Evolutionary conservation across 257 asterid species (phyloP).

Genomic region (Mitragyna speciosa): DNA sequence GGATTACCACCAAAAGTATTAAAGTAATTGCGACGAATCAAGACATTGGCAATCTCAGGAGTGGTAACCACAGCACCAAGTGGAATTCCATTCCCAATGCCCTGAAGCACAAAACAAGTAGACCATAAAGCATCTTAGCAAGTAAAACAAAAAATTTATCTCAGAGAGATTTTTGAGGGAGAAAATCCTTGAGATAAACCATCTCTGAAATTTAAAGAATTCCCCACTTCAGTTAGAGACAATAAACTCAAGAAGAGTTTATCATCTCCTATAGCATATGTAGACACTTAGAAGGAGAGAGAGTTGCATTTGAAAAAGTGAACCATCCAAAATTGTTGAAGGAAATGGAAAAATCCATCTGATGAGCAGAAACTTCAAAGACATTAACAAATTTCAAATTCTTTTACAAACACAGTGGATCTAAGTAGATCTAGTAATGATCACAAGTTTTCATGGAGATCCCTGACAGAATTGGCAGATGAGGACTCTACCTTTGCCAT

Average conservation of each 20-base stretch:
- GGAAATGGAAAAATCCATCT: neutral
- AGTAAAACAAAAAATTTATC: neutral
- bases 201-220: neutral
- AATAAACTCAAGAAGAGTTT: neutral
- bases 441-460: neutral
- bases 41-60: conserved; percentile 72
- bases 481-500: conserved; percentile 74
- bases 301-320: neutral
- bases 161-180: neutral
- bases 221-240: neutral
- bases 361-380: neutral
- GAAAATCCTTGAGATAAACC: neutral
- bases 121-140: conserved; percentile 2
- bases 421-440: neutral
- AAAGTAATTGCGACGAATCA: conserved; percentile 62
- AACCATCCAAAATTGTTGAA: neutral
- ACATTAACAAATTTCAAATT: neutral
- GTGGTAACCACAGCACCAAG: conserved; percentile 94
- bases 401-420: neutral
- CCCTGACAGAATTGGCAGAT: neutral
- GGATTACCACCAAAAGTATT: conserved; percentile 98
- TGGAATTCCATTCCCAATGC: conserved; percentile 94
- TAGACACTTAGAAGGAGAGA: neutral
- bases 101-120: conserved; percentile 41
- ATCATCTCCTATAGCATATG: neutral